These are phyloP conservation scores for Colletotrichum acutatum DNA, from an alignment of 2,329 filamentous ascomycete genomes.

Conservation along the genomic window DNA sequence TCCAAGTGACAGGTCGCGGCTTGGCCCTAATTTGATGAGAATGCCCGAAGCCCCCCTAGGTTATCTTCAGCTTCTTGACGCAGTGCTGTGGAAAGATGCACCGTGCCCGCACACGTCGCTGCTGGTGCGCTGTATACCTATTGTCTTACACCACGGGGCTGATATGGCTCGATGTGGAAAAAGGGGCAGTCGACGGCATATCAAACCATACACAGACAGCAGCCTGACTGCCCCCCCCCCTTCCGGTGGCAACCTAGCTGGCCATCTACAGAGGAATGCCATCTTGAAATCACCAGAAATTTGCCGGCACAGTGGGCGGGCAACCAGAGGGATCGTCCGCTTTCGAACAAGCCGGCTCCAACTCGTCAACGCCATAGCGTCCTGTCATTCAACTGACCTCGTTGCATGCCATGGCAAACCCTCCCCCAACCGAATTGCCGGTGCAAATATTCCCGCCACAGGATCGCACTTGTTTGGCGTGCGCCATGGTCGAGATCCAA, in stretches of 20 bases:
- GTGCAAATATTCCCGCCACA: constrained; percentile 1
- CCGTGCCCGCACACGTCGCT: neutral
- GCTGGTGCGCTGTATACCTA: neutral
- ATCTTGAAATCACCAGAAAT: neutral
- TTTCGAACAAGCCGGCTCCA: neutral
- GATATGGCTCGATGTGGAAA: constrained; percentile 1
- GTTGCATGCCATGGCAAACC: neutral
- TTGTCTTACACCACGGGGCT: constrained; percentile 12
- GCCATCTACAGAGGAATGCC: constrained; percentile 1
- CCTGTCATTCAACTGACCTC: neutral
- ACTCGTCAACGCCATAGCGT: neutral
- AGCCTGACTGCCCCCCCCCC: neutral
- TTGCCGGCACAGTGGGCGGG: neutral
- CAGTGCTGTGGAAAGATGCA: neutral
- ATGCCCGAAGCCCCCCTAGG: neutral
- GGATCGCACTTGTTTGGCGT: constrained; percentile 17
- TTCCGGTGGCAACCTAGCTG: constrained; percentile 17
- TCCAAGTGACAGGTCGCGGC: constrained; percentile 14
- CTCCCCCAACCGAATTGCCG: neutral
- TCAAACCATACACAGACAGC: constrained; percentile 5
- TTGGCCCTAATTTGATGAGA: constrained; percentile 12
- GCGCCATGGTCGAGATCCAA: constrained; percentile 22
- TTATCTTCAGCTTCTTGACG: neutral
- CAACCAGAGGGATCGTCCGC: neutral
- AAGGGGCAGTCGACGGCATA: neutral